These are phyloP conservation scores for Exophiala sideris DNA, from an alignment of 2,329 filamentous ascomycete species.

Conservation along the genomic window DNA sequence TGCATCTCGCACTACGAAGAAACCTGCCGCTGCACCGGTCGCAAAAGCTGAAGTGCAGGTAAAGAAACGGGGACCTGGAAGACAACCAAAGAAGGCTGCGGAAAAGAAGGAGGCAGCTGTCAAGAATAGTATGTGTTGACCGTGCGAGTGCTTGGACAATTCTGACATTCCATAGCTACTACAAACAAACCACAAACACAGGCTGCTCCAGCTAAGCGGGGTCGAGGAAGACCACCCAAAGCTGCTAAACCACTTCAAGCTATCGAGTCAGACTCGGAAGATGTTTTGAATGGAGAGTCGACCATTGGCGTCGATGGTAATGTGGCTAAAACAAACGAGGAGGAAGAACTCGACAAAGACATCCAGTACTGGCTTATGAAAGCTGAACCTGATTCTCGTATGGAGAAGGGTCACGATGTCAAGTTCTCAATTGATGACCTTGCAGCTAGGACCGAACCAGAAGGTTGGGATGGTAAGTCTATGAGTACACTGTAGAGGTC, in stretches of 20 bases:
- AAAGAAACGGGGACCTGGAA: constrained; percentile 7
- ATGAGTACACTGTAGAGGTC: neutral
- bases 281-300: constrained; percentile 1
- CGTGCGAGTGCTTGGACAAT: neutral
- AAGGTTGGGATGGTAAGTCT: constrained; percentile 79
- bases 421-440: constrained; percentile 94
- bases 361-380: constrained; percentile 76
- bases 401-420: constrained; percentile 84
- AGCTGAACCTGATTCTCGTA: constrained; percentile 79
- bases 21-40: neutral
- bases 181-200: neutral
- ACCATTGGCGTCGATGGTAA: constrained; percentile 16
- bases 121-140: neutral
- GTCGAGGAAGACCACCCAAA: no score
- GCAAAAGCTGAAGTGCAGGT: neutral
- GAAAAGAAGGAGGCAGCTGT: neutral
- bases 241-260: neutral
- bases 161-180: neutral
- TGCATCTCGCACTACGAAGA: constrained; percentile 9
- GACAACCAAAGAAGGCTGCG: neutral
- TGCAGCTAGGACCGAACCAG: constrained; percentile 66
- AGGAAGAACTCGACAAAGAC: constrained; percentile 21
- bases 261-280: constrained; percentile 1
- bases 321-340: constrained; percentile 4
- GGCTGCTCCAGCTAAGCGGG: neutral